Evolutionary conservation across 2,329 filamentous ascomycete species (phyloP).

Genomic region (Xylaria multiplex): DNA sequence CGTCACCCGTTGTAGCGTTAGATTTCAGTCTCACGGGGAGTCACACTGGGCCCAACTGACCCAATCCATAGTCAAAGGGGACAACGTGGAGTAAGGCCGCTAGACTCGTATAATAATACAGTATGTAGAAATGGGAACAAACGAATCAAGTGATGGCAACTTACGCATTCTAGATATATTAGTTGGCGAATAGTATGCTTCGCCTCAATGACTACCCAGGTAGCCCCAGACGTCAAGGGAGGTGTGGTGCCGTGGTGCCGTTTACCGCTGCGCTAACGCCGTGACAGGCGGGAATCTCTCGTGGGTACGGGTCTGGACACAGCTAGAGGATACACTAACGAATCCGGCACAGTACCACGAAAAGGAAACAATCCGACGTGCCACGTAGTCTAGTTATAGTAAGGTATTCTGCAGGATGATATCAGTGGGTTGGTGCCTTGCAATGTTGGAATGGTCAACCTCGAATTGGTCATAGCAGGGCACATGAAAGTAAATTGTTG

Average conservation of each 20-base stretch:
- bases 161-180: constrained; percentile 33
- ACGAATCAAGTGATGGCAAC: constrained; percentile 21
- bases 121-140: not conserved
- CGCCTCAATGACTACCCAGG: not conserved
- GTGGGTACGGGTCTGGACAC: not conserved
- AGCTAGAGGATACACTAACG: too few species aligned
- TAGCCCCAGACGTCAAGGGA: too few species aligned
- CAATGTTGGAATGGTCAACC: not conserved
- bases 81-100: constrained; percentile 11
- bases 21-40: not conserved
- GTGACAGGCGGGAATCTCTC: constrained; percentile 5
- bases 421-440: not conserved
- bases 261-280: constrained; percentile 18
- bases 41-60: not conserved
- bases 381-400: not conserved
- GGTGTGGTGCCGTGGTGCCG: not conserved
- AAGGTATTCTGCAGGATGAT: constrained; percentile 10
- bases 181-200: constrained; percentile 11
- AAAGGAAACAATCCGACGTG: not conserved
- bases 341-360: not conserved
- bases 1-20: not conserved
- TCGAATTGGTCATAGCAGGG: not conserved
- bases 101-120: constrained; percentile 3
- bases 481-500: not conserved
- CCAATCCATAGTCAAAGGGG: too few species aligned